phyloP scores from a whole-genome alignment of 2,329 filamentous ascomycete genomes.

The Penicillium sp. region DNA sequence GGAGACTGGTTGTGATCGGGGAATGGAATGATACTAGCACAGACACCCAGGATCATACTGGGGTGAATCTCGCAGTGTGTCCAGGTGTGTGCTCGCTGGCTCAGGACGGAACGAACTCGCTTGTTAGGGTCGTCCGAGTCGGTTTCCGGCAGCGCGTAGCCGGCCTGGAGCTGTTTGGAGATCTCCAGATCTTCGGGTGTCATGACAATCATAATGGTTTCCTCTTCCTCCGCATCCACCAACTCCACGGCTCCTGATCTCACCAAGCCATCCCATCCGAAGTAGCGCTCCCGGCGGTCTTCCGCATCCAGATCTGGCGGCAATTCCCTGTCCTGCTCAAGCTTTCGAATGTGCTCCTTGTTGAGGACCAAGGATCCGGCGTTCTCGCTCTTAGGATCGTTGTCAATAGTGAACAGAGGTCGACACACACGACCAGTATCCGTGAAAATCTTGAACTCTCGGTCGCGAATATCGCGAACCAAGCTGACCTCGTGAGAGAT shows the following conservation, averaged over 20 bases:
- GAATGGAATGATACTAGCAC: constrained; percentile 98
- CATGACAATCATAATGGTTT: constrained; percentile 99
- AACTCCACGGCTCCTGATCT: constrained; percentile 87
- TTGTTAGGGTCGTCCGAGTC: constrained; percentile 70
- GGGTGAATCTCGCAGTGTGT: constrained; percentile 99
- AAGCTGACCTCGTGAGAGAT: constrained; percentile 91
- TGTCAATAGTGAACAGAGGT: constrained; percentile 89
- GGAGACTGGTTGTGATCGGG: constrained; percentile 97
- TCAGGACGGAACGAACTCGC: constrained; percentile 82
- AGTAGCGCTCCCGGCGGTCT: constrained; percentile 58
- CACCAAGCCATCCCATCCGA: constrained; percentile 84
- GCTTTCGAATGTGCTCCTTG: constrained; percentile 72
- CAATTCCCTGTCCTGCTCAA: constrained; percentile 68
- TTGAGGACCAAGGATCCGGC: constrained; percentile 75
- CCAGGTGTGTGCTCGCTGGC: constrained; percentile 82
- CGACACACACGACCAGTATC: constrained; percentile 93
- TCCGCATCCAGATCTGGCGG: constrained; percentile 57
- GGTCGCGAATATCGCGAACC: constrained; percentile 91
- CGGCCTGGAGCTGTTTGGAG: constrained; percentile 65
- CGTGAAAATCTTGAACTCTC: constrained; percentile 98
- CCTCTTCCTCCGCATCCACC: constrained; percentile 95
- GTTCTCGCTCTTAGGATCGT: constrained; percentile 68
- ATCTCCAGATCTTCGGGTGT: constrained; percentile 89
- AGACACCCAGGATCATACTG: constrained; percentile 97
- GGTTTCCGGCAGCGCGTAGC: constrained; percentile 57